Base-by-base conservation (phyloP, 805 yeast genomes). In the Saccharomycopsis sp. region DNA sequence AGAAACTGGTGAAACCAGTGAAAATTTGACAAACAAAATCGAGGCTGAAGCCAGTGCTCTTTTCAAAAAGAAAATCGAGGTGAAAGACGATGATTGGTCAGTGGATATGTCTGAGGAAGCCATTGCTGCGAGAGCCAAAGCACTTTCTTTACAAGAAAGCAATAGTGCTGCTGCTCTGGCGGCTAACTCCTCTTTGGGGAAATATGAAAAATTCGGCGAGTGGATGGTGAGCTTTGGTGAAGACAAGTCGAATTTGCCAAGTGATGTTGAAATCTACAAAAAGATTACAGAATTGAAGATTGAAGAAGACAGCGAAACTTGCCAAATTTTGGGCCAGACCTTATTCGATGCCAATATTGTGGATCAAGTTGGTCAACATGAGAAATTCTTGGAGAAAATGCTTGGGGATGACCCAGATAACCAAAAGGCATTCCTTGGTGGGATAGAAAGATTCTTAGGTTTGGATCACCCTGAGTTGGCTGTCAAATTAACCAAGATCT, bases 361-460 rank as follows among this genome's bases (percentile, higher is more conserved):
- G 30, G 36, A 34, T 16, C 27, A 47, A 36, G 67, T 92, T 48
- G 73, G 69, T 29, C 73, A 71, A 43, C 97, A 92, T 62, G 70
- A 75, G 43, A 95, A 96, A 41, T 70, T 92, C 55, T 73, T 92
- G 58, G 71, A 72, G 50, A 92, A 89, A 62, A 68, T 87, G 48
- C 73, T 87, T 50, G 67, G 77, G 34, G 61, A 75, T 39, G 68
- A 67, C 41, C n/a, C n/a, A n/a, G 79, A 75, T 39, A 85, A 76
- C 19, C 96, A 92, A 65, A 81, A 77, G 65, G 85, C 95, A 8
- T 75, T 92, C 52, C 70, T 92, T 46, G 98, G 99, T 54, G 99
- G 98, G 49, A 69, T 92, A 52, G 99, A 92, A 69, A 80, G 97
- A 60, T 76, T 84, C 58, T 65, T 89, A 50, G 97, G 97, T 46